Conservation (phyloP, 129 eudicot genomes). For the Flaveria sonorensis region DNA sequence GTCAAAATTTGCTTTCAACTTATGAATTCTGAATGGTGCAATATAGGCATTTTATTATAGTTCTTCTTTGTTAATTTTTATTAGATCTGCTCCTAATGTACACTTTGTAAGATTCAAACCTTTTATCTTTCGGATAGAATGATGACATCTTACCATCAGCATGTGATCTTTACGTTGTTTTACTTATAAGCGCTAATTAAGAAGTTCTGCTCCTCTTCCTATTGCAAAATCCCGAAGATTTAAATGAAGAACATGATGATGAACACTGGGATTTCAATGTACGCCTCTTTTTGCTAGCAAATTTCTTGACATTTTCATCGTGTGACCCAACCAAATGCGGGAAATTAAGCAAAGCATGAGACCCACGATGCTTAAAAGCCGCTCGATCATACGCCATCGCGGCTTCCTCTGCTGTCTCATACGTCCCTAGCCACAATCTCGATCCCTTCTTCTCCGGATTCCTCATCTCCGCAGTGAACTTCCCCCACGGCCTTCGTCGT, state of each 20-base stretch:
- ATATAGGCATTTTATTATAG: too few relatives aligned
- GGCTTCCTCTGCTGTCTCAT: neutral
- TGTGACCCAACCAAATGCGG: slow-evolving; percentile 13
- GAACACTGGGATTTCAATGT: neutral
- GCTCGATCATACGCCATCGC: slow-evolving; percentile 14
- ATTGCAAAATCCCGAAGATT: neutral
- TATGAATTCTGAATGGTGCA: neutral
- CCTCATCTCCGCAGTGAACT: slow-evolving; percentile 13
- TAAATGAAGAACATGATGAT: neutral
- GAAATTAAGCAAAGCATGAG: slow-evolving; percentile 16
- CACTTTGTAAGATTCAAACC: too few relatives aligned
- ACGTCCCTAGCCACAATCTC: slow-evolving; percentile 15
- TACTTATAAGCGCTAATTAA: too few relatives aligned
- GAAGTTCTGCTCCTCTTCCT: neutral
- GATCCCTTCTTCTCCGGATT: neutral
- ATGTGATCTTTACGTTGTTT: too few relatives aligned
- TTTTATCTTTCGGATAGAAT: too few relatives aligned
- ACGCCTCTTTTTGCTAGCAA: neutral
- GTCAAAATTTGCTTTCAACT: neutral
- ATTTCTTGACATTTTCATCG: neutral
- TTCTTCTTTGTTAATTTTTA: too few relatives aligned
- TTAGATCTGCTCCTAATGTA: too few relatives aligned
- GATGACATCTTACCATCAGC: too few relatives aligned
- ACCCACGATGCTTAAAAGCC: slow-evolving; percentile 1
- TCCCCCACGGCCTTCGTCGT: slow-evolving; percentile 1